phyloP scores from a whole-genome alignment of 2,329 filamentous ascomycete species.

The Beauveria sp. region DNA sequence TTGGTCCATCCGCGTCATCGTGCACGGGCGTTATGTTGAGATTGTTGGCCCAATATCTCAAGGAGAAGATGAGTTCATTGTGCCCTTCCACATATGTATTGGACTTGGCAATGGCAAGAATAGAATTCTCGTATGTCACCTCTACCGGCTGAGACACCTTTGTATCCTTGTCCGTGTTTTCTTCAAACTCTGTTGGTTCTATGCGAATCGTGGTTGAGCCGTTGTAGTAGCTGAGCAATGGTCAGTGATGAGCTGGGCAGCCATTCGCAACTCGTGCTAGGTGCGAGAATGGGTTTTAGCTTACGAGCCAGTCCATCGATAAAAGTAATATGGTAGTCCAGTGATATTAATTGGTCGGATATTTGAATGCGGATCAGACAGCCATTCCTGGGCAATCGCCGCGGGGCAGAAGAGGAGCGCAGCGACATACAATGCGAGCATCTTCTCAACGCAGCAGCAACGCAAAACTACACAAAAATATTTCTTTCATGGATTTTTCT shows the following conservation, averaged over 20 bases:
- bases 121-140: neutral
- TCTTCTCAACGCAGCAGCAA: neutral
- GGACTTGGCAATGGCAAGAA: constrained; percentile 4
- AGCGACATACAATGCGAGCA: neutral
- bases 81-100: neutral
- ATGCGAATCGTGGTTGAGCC: constrained; percentile 1
- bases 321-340: neutral
- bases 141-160: neutral
- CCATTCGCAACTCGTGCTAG: neutral
- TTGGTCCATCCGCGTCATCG: neutral
- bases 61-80: neutral
- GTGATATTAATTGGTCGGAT: constrained; percentile 3
- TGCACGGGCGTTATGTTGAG: neutral
- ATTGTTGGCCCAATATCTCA: neutral
- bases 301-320: constrained; percentile 7
- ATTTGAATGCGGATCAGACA: constrained; percentile 2
- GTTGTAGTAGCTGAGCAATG: neutral
- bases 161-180: neutral
- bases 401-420: neutral
- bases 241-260: neutral
- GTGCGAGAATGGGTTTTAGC: neutral
- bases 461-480: neutral
- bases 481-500: neutral
- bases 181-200: neutral
- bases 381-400: neutral